phyloP scores from a whole-genome alignment of 371 early-diverging fungal genomes.

The Mucor sp. region DNA sequence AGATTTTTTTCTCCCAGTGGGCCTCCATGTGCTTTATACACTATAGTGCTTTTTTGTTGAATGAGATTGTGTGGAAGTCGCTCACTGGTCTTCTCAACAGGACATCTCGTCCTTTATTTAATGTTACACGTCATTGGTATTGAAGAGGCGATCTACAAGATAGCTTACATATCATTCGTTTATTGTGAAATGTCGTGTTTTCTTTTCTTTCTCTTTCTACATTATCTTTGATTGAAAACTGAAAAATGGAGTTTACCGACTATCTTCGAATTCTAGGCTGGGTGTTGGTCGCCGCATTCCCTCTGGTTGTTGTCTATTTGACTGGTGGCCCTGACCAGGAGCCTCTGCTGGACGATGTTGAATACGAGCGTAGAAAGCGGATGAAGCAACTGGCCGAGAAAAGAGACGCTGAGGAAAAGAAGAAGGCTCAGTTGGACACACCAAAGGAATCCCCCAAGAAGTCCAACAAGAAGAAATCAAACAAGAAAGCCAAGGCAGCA shows the following conservation, averaged over 20 bases:
- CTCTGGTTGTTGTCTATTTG: constrained; percentile 14
- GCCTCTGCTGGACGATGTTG: constrained; percentile 7
- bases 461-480: constrained; percentile 24
- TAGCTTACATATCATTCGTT: not conserved
- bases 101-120: not conserved
- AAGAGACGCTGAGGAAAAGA: constrained; percentile 9
- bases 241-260: not conserved
- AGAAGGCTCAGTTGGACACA: not conserved
- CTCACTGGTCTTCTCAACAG: not conserved
- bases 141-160: not conserved
- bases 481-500: constrained; percentile 4
- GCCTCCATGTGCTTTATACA: not conserved
- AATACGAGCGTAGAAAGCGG: constrained; percentile 14
- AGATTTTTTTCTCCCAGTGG: not conserved
- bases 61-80: not conserved
- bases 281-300: constrained; percentile 10
- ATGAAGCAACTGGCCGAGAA: constrained; percentile 7
- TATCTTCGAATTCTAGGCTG: constrained; percentile 9
- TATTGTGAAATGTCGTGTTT: not conserved
- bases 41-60: not conserved
- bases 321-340: constrained; percentile 18
- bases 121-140: constrained; percentile 6
- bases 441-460: constrained; percentile 1
- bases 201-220: not conserved
- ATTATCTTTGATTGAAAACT: not conserved